Base-by-base conservation (phyloP, 176 grass and related monocot genomes). In the Ensete ventricosum region DNA sequence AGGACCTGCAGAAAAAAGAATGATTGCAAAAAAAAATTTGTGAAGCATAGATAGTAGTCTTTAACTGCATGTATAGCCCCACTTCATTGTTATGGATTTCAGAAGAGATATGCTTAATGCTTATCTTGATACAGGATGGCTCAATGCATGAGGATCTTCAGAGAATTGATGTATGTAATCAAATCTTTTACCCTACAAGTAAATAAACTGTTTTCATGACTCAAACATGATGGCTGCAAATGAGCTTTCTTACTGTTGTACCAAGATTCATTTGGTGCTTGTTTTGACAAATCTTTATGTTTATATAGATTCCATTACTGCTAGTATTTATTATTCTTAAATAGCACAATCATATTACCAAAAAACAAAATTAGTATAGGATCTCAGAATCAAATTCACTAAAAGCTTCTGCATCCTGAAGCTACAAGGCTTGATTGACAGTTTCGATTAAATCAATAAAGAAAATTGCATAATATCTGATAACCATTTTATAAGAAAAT, bases 1-100 rank as follows among this genome's bases (percentile, higher is more conserved):
- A 85, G 86, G 57, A 98, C 80, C 95, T 98, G 84, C 14, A 82
- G 69, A 76, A 9, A 14, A 80, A 17, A 53, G 77, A 78, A 73
- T 11, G 6, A 82, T 55, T 72, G 68, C 57, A 34, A 72, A 1
- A 23, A 55, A 51, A 50, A 23, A 69, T 2, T 5, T 52, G 21
- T 43, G 23, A 62, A 72, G 27, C 9, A 64, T 14, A 34, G 48
- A 50, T 20, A 21, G 34, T 7, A 19, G 3, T 6, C 34, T 43
- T 43, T 43, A 43, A 43, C 6, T 43, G 34, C 34, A 43, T 43
- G 34, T 43, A 6, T 43, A 43, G 34, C 34, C 0, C 34, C 34
- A 43, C 34, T 43, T 43, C 34, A 43, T 43, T 43, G 4, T 43
- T 43, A 60, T 19, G 16, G 57, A 60, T 60, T 60, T 60, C 16